A percentile compares a stretch with the other conserved stretches of the same genome.
Evolutionary conservation across 768 basidiomycete species (phyloP).

Genomic region (Suillus luteus): DNA sequence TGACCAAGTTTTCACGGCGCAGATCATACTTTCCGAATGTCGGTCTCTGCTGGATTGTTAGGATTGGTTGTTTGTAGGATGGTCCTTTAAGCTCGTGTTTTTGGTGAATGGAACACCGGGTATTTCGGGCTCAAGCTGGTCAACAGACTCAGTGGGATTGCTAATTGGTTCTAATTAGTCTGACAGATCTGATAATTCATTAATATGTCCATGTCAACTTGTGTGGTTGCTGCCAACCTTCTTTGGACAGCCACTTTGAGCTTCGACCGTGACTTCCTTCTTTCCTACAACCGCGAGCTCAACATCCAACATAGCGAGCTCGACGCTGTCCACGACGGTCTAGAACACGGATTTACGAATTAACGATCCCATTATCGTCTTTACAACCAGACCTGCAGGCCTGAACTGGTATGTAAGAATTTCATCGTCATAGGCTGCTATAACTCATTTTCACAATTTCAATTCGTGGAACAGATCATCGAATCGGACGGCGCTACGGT

Average conservation of each 20-base stretch:
- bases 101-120: background rate
- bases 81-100: background rate
- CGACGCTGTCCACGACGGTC: background rate
- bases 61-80: background rate
- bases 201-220: slow-evolving; percentile 1
- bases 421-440: background rate
- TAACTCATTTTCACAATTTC: background rate
- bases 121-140: background rate
- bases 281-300: slow-evolving; percentile 1
- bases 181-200: slow-evolving; percentile 2
- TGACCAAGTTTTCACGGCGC: slow-evolving; percentile 7
- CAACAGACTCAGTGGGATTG: background rate
- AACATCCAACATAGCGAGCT: slow-evolving; percentile 3
- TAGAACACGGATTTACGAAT: background rate
- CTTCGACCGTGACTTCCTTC: slow-evolving; percentile 1
- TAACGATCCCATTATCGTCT: background rate
- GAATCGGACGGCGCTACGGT: background rate
- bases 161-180: background rate
- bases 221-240: background rate
- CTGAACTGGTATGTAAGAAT: slow-evolving; percentile 3
- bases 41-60: slow-evolving; percentile 9
- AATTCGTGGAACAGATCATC: background rate
- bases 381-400: too few relatives aligned
- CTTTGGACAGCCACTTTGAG: background rate
- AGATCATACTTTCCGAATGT: slow-evolving; percentile 4